Conservation (phyloP, 2,329 filamentous ascomycete genomes). For the Alternaria arborescens region DNA sequence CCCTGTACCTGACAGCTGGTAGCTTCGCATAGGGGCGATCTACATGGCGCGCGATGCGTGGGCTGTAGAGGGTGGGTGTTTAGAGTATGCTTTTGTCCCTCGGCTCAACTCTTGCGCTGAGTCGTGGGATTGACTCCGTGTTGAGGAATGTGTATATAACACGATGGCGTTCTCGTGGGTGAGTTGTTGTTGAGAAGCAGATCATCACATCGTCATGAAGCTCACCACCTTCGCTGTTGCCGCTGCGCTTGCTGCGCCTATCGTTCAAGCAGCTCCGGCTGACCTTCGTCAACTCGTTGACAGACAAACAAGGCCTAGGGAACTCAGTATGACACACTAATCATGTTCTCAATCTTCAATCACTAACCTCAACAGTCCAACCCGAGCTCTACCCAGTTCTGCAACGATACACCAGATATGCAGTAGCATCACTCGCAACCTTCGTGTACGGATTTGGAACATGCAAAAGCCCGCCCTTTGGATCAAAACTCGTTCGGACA, state of each 20-base stretch:
- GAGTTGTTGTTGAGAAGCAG: neutral
- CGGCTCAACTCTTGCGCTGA: neutral
- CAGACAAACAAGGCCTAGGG: conserved; percentile 1
- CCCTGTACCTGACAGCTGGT: neutral
- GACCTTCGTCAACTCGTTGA: neutral
- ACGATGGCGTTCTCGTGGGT: neutral
- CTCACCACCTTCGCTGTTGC: conserved; percentile 9
- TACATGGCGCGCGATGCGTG: neutral
- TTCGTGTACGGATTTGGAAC: conserved; percentile 22
- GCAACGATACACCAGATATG: conserved; percentile 26
- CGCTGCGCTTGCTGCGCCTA: conserved; percentile 15
- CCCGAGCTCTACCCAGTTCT: conserved; percentile 16
- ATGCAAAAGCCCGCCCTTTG: conserved; percentile 23
- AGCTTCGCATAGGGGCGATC: neutral
- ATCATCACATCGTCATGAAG: conserved; percentile 15
- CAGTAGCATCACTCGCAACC: conserved; percentile 23
- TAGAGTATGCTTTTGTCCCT: neutral
- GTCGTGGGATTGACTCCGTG: neutral
- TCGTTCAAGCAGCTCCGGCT: conserved; percentile 15
- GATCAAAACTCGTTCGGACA: conserved; percentile 18
- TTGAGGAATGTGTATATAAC: neutral
- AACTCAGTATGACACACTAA: conserved; percentile 9
- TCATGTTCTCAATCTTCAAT: neutral
- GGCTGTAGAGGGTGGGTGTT: neutral
- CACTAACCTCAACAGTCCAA: conserved; percentile 12